phyloP scores from a whole-genome alignment of 805 yeast species.

The Metschnikowia amazonensis region DNA sequence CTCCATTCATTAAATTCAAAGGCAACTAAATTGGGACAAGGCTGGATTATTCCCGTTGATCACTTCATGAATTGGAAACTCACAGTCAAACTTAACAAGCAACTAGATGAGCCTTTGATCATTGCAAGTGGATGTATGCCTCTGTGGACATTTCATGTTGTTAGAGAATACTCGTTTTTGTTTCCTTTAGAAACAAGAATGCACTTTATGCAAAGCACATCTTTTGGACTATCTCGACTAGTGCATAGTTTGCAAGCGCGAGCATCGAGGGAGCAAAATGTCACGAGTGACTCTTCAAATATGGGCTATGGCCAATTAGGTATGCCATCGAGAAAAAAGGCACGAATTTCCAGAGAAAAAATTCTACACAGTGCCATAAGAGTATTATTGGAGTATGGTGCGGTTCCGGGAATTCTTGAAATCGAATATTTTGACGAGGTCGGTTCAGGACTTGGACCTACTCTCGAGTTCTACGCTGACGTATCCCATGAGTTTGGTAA shows the following conservation, averaged over 20 bases:
- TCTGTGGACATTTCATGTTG: conserved; percentile 73
- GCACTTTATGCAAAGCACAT: conserved; percentile 76
- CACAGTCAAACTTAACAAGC: conserved; percentile 81
- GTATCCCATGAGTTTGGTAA: conserved; percentile 73
- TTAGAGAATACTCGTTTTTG: conserved; percentile 71
- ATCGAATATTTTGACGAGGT: conserved; percentile 86
- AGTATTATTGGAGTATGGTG: conserved; percentile 70
- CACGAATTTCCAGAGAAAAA: conserved; percentile 67
- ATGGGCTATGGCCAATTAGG: conserved; percentile 51
- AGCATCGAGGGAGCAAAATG: conserved; percentile 13
- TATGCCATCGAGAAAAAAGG: conserved; percentile 72
- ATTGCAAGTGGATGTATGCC: conserved; percentile 87
- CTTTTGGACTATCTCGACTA: conserved; percentile 84
- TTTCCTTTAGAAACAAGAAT: conserved; percentile 81
- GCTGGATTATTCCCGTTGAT: conserved; percentile 17
- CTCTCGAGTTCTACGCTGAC: conserved; percentile 83
- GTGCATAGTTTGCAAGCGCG: conserved; percentile 69
- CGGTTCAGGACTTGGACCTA: conserved; percentile 97
- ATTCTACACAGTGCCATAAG: conserved; percentile 75
- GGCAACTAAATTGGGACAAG: conserved; percentile 14
- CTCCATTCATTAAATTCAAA: conserved; percentile 39
- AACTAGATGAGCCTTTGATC: conserved; percentile 82
- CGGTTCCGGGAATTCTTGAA: conserved; percentile 77
- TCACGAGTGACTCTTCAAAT: conserved; percentile 6
- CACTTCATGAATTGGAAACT: conserved; percentile 71